Evolutionary conservation across 2,329 filamentous ascomycete genomes (phyloP), one percentile per base, ranked within the genome.

Genomic region (Furcasterigmium furcatum): DNA sequence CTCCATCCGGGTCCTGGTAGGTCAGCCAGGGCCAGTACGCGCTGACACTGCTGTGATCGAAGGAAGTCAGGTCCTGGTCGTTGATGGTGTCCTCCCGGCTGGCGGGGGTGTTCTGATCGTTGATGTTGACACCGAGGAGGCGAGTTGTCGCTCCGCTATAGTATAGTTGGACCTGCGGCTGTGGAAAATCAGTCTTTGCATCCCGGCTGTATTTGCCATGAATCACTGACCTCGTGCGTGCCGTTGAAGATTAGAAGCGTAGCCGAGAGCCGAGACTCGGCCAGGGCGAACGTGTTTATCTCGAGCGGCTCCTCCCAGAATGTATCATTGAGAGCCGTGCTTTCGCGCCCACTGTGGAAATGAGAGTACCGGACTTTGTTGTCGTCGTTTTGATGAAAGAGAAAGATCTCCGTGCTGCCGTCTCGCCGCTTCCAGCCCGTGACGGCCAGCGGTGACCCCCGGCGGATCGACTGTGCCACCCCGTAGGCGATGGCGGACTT

Each of bases 71-170:
- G 9, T 10, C 13, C 19, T 39, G 40, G 16, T 32, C 34, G 10
- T 46, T 46, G 35, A 46, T 44, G 20, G 35, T 44, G 36, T 44
- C 41, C 12, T 39, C 36, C 5, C 43, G 35, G 10, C 18, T 43
- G 3, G 22, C 20, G 3, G 45, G 27, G 25, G 4, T 40, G 16
- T 38, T 22, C 3, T 39, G 20, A 4, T 43, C 35, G 41, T 46
- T 47, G 21, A 47, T 22, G 36, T 38, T 44, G 12, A 47, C 18
- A 14, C 45, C 41, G 4, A 44, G 35, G 4, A 47, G 20, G 9
- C 36, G 45, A 1, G 25, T 14, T 4, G 16, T 16, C 13, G 24
- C 35, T 8, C 36, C 18, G 20, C 35, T 40, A 16, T 47, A 41
- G 6, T 39, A 44, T 9, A 47, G 12, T 12, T 47, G 32, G 3